Conservation (phyloP, 2,329 filamentous ascomycete genomes). For the Hypoxylon sp. region DNA sequence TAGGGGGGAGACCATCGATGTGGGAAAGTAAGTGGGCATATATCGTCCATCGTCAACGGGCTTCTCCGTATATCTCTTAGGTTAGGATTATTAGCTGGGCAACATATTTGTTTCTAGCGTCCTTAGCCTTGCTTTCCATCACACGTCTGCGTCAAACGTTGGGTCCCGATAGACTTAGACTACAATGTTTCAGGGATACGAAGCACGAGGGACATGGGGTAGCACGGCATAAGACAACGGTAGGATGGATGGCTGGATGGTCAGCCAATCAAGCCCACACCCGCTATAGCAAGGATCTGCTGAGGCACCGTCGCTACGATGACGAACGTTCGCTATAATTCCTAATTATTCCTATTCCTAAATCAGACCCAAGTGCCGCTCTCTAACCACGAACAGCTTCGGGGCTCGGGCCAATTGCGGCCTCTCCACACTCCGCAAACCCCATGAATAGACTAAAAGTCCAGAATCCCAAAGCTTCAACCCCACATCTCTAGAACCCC, state of each 20-base stretch:
- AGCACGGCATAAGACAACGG: slow-evolving; percentile 31
- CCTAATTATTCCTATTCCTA: slow-evolving; percentile 3
- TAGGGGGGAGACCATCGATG: too few relatives aligned
- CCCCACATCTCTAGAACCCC: slow-evolving; percentile 23
- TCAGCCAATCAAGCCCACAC: slow-evolving; percentile 19
- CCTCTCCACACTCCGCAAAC: slow-evolving; percentile 35
- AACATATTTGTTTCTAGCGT: too few relatives aligned
- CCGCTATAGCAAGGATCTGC: slow-evolving; percentile 14
- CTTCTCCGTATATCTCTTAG: too few relatives aligned
- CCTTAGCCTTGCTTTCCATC: slow-evolving; percentile 14
- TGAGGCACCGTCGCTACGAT: slow-evolving; percentile 1
- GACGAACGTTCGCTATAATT: slow-evolving; percentile 23
- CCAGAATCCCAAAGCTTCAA: slow-evolving; percentile 15
- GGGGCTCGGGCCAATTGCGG: slow-evolving; percentile 38
- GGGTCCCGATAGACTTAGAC: too few relatives aligned
- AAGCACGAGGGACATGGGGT: slow-evolving; percentile 20
- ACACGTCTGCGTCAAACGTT: slow-evolving; percentile 2
- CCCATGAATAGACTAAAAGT: too few relatives aligned
- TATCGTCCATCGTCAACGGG: too few relatives aligned
- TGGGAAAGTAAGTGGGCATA: too few relatives aligned
- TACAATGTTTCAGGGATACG: slow-evolving; percentile 25
- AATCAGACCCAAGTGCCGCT: slow-evolving; percentile 7
- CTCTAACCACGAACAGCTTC: slow-evolving; percentile 22
- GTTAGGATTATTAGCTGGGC: too few relatives aligned
- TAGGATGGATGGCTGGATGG: slow-evolving; percentile 19